phyloP scores from a whole-genome alignment of 371 early-diverging fungal species.

The Coemansia sp. region DNA sequence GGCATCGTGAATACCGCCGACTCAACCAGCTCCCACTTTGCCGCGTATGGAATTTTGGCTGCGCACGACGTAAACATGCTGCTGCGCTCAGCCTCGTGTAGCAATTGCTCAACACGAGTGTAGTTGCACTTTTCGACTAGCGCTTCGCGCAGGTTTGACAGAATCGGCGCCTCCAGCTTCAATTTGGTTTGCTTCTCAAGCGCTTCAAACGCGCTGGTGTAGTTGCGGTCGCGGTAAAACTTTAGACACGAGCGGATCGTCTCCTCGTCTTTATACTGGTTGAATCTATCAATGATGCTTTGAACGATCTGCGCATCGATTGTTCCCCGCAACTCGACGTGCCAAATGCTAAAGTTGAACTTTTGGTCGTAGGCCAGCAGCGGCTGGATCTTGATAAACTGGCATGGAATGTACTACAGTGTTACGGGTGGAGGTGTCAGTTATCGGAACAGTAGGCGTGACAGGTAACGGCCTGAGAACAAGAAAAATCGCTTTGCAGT shows the following conservation, averaged over 20 bases:
- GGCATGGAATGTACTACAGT: slow-evolving; percentile 67
- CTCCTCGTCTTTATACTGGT: slow-evolving; percentile 71
- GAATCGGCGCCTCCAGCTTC: slow-evolving; percentile 74
- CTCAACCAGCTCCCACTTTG: slow-evolving; percentile 63
- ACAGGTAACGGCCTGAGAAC: background rate
- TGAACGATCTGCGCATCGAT: slow-evolving; percentile 63
- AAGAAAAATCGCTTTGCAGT: background rate
- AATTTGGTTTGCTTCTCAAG: slow-evolving; percentile 64
- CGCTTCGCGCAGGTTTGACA: slow-evolving; percentile 68
- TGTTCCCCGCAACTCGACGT: slow-evolving; percentile 81
- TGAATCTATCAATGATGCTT: slow-evolving; percentile 18
- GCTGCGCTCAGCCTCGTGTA: slow-evolving; percentile 58
- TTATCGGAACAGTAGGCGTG: background rate
- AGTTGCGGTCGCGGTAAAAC: slow-evolving; percentile 82
- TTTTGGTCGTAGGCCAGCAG: slow-evolving; percentile 86
- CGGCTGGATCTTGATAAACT: slow-evolving; percentile 92
- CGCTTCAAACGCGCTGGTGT: slow-evolving; percentile 66
- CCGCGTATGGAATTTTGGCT: slow-evolving; percentile 62
- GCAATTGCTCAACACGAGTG: slow-evolving; percentile 64
- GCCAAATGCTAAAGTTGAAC: slow-evolving; percentile 96
- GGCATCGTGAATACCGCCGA: slow-evolving; percentile 18
- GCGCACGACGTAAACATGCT: slow-evolving; percentile 72
- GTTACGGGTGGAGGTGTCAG: background rate
- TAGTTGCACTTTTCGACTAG: slow-evolving; percentile 76
- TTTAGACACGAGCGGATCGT: slow-evolving; percentile 82